A percentile compares a stretch with the other conserved stretches of the same genome.
Evolutionary conservation across 1,139 yeast species (phyloP).

Genomic region (Taiozyma sp.): DNA sequence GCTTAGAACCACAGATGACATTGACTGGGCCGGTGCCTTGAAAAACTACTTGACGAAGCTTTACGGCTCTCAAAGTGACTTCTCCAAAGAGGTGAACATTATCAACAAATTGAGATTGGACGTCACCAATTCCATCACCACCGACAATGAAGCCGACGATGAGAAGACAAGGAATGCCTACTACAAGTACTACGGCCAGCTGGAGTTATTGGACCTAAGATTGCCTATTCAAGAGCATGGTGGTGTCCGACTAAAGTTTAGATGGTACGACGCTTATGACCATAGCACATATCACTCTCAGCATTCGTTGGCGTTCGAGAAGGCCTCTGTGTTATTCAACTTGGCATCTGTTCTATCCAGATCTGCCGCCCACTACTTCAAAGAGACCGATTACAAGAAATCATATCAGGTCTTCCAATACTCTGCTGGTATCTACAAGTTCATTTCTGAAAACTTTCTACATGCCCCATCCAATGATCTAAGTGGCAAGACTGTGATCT

Average conservation of each 20-base stretch:
- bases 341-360: slow-evolving; percentile 73
- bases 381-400: slow-evolving; percentile 47
- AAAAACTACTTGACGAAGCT: slow-evolving; percentile 53
- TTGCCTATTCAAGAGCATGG: slow-evolving; percentile 59
- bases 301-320: slow-evolving; percentile 78
- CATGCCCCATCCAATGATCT: slow-evolving; percentile 89
- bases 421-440: slow-evolving; percentile 75
- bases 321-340: slow-evolving; percentile 80
- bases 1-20: slow-evolving; percentile 50
- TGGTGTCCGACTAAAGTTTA: slow-evolving; percentile 58
- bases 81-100: slow-evolving; percentile 48
- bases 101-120: slow-evolving; percentile 63
- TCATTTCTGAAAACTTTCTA: slow-evolving; percentile 73
- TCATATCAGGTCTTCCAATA: slow-evolving; percentile 63
- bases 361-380: slow-evolving; percentile 47
- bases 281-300: slow-evolving; percentile 51
- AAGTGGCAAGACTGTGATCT: slow-evolving; percentile 62
- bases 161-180: slow-evolving; percentile 24
- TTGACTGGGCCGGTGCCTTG: slow-evolving; percentile 67
- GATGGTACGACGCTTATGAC: slow-evolving; percentile 77
- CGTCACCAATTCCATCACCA: slow-evolving; percentile 44
- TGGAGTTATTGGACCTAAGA: slow-evolving; percentile 76
- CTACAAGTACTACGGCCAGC: slow-evolving; percentile 73
- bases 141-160: slow-evolving; percentile 12
- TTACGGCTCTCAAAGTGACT: slow-evolving; percentile 61